Evolutionary conservation across 371 early-diverging fungal species (phyloP).

Genomic region (Lichtheimia hyalospora): DNA sequence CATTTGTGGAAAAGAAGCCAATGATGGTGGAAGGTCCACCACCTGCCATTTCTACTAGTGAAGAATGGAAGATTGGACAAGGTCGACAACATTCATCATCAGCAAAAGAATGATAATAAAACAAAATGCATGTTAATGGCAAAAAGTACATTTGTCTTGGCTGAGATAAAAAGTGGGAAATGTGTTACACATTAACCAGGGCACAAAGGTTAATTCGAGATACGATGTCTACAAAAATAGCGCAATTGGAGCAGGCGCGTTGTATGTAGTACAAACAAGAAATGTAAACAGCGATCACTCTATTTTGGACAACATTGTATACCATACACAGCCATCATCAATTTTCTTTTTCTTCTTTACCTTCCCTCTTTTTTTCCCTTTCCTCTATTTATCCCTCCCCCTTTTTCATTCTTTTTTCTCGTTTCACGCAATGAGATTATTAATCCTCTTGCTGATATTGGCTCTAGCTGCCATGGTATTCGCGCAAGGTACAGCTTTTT

Average conservation of each 20-base stretch:
- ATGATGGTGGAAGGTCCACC: not conserved
- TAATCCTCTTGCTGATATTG: not conserved
- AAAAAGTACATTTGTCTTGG: no score
- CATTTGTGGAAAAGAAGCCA: not conserved
- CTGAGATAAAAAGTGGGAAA: no score
- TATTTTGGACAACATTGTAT: no score
- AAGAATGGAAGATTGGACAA: slow-evolving; percentile 1
- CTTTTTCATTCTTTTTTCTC: not conserved
- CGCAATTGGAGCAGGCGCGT: no score
- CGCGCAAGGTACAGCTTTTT: not conserved
- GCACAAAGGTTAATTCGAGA: no score
- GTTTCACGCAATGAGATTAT: not conserved
- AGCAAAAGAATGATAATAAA: not conserved
- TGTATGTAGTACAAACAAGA: not conserved
- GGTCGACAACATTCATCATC: not conserved
- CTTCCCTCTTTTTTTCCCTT: slow-evolving; percentile 1
- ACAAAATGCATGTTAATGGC: not conserved
- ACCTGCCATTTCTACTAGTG: not conserved
- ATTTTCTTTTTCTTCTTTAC: slow-evolving; percentile 3
- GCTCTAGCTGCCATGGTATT: not conserved
- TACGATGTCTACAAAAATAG: no score
- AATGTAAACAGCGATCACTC: slow-evolving; percentile 2
- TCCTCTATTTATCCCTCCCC: not conserved
- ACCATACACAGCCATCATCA: not conserved
- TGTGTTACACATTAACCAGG: no score